Conservation (phyloP, 176 grass and related monocot species). For the Themeda triandra region DNA sequence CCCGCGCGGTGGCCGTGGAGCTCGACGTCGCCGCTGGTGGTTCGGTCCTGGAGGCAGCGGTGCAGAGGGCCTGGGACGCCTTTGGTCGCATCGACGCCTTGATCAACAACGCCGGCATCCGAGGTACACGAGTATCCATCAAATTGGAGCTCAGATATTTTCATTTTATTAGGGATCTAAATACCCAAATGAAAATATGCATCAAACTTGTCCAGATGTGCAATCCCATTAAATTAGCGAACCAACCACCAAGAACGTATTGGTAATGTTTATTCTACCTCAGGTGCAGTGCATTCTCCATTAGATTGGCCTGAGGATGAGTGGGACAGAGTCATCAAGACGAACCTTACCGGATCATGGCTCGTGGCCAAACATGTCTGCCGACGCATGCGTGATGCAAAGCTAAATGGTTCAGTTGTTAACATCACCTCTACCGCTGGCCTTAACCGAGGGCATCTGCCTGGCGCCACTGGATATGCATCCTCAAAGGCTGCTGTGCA, state of each 20-base stretch:
- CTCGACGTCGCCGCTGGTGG: conserved; percentile 53
- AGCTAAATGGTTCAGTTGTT: conserved; percentile 64
- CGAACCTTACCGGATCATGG: conserved; percentile 86
- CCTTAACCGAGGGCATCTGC: conserved; percentile 51
- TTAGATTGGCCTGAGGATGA: conserved; percentile 79
- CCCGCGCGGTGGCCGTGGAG: neutral
- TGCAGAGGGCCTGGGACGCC: conserved; percentile 61
- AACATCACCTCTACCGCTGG: conserved; percentile 79
- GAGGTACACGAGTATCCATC: conserved; percentile 36
- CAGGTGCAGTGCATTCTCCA: conserved; percentile 67
- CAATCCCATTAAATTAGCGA: neutral
- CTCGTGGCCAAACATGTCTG: conserved; percentile 81
- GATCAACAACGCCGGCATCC: conserved; percentile 83
- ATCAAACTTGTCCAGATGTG: too few species aligned
- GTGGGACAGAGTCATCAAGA: conserved; percentile 68
- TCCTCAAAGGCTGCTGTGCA: conserved; percentile 71
- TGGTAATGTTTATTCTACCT: neutral
- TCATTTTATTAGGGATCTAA: neutral
- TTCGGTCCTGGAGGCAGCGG: conserved; percentile 38
- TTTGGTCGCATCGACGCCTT: conserved; percentile 75
- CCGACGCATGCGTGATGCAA: conserved; percentile 57
- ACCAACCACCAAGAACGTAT: neutral
- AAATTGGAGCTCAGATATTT: neutral
- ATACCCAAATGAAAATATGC: neutral
- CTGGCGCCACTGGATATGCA: conserved; percentile 62